These are phyloP conservation scores for Trichoderma citrinoviride DNA, from an alignment of 2,329 filamentous ascomycete species.

Conservation along the genomic window DNA sequence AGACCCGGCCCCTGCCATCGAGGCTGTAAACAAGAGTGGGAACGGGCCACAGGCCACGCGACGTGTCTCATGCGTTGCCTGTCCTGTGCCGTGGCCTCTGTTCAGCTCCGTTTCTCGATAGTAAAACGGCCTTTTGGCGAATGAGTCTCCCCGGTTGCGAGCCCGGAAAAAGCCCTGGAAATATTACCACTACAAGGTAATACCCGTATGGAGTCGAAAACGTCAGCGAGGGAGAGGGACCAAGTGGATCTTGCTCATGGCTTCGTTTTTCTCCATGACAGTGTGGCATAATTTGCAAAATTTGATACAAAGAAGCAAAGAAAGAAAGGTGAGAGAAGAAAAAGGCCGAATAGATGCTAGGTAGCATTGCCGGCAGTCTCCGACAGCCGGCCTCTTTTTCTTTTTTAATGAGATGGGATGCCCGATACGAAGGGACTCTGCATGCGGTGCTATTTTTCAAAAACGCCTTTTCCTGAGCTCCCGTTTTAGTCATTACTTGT, in stretches of 20 bases:
- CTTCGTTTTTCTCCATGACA: too few relatives aligned
- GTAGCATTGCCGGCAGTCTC: too few relatives aligned
- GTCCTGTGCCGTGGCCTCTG: neutral
- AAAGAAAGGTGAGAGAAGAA: too few relatives aligned
- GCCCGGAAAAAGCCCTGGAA: too few relatives aligned
- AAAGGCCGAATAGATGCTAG: too few relatives aligned
- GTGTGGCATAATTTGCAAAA: neutral
- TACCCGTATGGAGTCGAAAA: too few relatives aligned
- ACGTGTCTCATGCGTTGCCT: neutral
- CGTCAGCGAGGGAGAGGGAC: too few relatives aligned
- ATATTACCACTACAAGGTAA: too few relatives aligned
- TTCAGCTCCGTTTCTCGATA: neutral
- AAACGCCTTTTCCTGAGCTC: neutral
- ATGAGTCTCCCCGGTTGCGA: neutral
- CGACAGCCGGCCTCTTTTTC: neutral
- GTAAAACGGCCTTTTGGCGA: neutral
- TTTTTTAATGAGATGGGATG: neutral
- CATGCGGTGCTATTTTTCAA: slow-evolving; percentile 12
- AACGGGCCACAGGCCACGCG: slow-evolving; percentile 14
- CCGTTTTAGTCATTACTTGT: neutral
- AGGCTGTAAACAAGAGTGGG: slow-evolving; percentile 7
- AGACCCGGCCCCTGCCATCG: neutral
- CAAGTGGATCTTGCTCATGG: too few relatives aligned
- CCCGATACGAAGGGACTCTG: neutral
- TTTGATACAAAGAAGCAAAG: too few relatives aligned